Evolutionary conservation across 371 early-diverging fungal species (phyloP), one percentile per base, ranked within the genome.

Genomic region (Apophysomyces ossiformis): DNA sequence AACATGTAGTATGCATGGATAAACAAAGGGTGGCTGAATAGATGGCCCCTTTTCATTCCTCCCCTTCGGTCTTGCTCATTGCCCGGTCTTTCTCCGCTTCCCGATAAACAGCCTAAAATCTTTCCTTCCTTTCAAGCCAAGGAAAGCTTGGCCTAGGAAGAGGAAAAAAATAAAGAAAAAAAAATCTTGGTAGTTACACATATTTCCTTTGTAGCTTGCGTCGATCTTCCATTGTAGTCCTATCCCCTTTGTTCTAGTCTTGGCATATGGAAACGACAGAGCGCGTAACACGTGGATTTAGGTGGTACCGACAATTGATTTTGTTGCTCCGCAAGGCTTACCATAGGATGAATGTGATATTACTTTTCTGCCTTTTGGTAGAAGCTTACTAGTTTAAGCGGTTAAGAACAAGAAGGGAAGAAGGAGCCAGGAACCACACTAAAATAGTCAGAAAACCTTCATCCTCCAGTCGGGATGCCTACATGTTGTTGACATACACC

Each of bases 191-290:
- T 6, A 9, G 54, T 50, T 32, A 50, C 54, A 50, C 54, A 50
- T 21, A 21, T 5, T 21, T 4, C 1, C 2, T 50, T 50, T 21
- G 21, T 16, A 8, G 2, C 35, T 50, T 50, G 21, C 54, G 54
- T 50, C 54, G 54, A 50, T 50, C 54, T 4, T 16, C 21, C 4
- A 50, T 7, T 18, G n/a, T 18, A 50, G 54, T 9, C 5, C 26
- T 16, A 26, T 9, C n/a, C 54, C 7, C 9, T 26, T 9, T 0
- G n/a, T 5, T 8, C n/a, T n/a, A 0, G n/a, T 50, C 54, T 50
- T 50, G 54, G 54, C 54, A 50, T 50, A 50, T 50, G 54, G 54
- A 50, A 50, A 50, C 4, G 54, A 50, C 54, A 50, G 54, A n/a
- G 21, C 54, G 54, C 54, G 54, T 50, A 50, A 50, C 54, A 50